These are phyloP conservation scores for Coniochaeta prunicola DNA, from an alignment of 2,329 filamentous ascomycete genomes.

Conservation along the genomic window DNA sequence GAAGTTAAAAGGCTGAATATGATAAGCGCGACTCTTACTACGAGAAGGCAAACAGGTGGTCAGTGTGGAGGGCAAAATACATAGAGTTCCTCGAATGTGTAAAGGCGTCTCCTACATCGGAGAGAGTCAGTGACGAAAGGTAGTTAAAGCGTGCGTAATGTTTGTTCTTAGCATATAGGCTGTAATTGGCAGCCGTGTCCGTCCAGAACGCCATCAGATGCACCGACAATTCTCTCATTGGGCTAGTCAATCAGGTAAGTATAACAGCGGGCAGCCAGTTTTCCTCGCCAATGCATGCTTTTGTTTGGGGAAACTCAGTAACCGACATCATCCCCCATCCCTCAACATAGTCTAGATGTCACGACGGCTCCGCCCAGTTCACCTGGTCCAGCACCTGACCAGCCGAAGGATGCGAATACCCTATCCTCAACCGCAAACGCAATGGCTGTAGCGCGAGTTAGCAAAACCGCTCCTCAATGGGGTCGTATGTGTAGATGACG, in stretches of 20 bases:
- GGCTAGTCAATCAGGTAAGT: too few relatives aligned
- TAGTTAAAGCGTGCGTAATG: too few relatives aligned
- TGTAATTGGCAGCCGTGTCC: neutral
- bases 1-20: neutral
- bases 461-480: slow-evolving; percentile 5
- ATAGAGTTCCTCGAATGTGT: neutral
- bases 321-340: neutral
- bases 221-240: neutral
- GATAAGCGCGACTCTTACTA: neutral
- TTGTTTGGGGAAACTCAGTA: neutral
- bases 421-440: slow-evolving; percentile 77
- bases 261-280: too few relatives aligned
- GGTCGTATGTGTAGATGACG: neutral
- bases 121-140: too few relatives aligned
- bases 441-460: slow-evolving; percentile 54
- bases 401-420: slow-evolving; percentile 63
- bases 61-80: neutral
- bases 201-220: neutral
- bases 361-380: slow-evolving; percentile 82
- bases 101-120: neutral
- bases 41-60: neutral
- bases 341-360: slow-evolving; percentile 4
- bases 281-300: neutral
- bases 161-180: too few relatives aligned
- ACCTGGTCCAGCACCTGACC: slow-evolving; percentile 82